Conservation (phyloP, 805 yeast genomes). For the Candida tibetensis region DNA sequence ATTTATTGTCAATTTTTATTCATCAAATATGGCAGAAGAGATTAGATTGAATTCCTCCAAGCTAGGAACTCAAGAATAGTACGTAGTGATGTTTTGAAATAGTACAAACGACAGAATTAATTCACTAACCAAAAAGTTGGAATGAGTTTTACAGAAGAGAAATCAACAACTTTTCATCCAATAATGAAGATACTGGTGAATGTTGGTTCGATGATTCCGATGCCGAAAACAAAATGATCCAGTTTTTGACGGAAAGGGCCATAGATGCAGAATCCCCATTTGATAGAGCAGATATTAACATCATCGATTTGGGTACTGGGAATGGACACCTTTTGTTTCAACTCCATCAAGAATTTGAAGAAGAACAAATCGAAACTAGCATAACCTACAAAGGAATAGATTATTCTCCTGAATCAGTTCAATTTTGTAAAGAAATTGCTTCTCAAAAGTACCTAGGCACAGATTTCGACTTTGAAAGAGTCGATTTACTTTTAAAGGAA, state of each 20-base stretch:
- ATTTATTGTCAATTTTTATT: neutral
- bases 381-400: conserved; percentile 62
- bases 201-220: conserved; percentile 96
- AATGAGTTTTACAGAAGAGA: conserved; percentile 80
- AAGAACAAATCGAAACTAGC: conserved; percentile 27
- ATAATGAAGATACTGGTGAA: conserved; percentile 88
- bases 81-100: conserved; percentile 31
- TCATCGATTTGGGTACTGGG: conserved; percentile 92
- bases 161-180: conserved; percentile 63
- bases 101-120: too few relatives aligned
- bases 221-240: conserved; percentile 83
- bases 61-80: conserved; percentile 82
- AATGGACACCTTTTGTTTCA: conserved; percentile 87
- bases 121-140: too few relatives aligned
- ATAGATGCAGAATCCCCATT: conserved; percentile 26
- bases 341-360: conserved; percentile 60
- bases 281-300: conserved; percentile 26
- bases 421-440: conserved; percentile 66
- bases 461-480: conserved; percentile 55
- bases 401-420: conserved; percentile 77
- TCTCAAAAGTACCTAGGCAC: conserved; percentile 30
- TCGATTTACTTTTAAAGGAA: conserved; percentile 57
- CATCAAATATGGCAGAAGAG: conserved; percentile 19
- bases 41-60: conserved; percentile 67
- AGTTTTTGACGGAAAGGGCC: conserved; percentile 57